A percentile compares a stretch with the other conserved stretches of the same genome.
Conservation (phyloP, 805 yeast species). For the Monosporozyma aerobia region DNA sequence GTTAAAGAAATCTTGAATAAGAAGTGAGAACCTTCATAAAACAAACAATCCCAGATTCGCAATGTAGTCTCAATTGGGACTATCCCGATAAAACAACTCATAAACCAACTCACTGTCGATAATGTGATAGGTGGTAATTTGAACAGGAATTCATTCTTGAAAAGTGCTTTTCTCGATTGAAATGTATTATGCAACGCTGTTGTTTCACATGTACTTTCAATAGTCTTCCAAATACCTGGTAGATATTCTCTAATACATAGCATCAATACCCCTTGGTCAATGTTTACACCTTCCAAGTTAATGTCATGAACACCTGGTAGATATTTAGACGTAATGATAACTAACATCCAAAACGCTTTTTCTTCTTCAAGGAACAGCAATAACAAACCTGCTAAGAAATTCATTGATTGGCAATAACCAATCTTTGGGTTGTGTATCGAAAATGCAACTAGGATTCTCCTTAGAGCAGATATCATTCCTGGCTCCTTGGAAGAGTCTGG, state of each 20-base stretch:
- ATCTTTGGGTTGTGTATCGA: conserved; percentile 79
- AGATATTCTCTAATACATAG: conserved; percentile 74
- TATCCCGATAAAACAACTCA: conserved; percentile 90
- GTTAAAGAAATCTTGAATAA: conserved; percentile 77
- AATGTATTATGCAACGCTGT: background rate
- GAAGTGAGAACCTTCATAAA: conserved; percentile 85
- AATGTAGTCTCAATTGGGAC: conserved; percentile 82
- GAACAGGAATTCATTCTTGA: conserved; percentile 43
- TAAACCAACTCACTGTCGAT: conserved; percentile 96
- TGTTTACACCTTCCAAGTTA: conserved; percentile 84
- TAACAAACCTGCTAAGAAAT: conserved; percentile 82
- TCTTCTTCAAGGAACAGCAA: conserved; percentile 85
- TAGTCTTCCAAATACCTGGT: conserved; percentile 67
- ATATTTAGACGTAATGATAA: conserved; percentile 73
- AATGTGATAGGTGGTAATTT: conserved; percentile 84
- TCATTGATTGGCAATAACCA: conserved; percentile 93
- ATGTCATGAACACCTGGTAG: conserved; percentile 89
- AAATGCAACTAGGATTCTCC: conserved; percentile 78
- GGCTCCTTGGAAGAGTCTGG: conserved; percentile 38
- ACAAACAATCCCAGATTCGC: conserved; percentile 89
- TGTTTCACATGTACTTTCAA: conserved; percentile 21
- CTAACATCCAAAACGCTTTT: conserved; percentile 90
- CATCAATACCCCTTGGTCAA: conserved; percentile 92
- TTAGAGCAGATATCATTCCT: conserved; percentile 55
- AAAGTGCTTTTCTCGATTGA: background rate